Base-by-base conservation (phyloP, 179 eudicot species). In the Amaranthus tricolor region DNA sequence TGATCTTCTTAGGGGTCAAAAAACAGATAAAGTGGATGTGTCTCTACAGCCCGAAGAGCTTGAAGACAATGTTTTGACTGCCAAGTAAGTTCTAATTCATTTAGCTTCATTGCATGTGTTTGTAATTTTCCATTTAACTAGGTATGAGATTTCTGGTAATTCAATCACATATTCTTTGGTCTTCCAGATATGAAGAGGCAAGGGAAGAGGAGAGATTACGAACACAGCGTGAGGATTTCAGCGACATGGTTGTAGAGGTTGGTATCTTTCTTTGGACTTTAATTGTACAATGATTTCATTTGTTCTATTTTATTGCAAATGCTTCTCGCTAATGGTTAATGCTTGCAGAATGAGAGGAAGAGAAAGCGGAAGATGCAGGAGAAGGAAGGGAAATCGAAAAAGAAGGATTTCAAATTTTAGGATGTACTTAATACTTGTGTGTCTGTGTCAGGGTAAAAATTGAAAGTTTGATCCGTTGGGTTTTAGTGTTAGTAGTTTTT, bases 231-330 rank as follows among this genome's bases (percentile, higher is more conserved):
- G 97, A 93, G 79, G 96, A 89, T 78, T 92, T 92, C 89, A 92
- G 96, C 54, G 94, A 91, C 81, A 91, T 93, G 96, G 97, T 93
- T 74, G 94, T 94, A 13, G 92, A 91, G 94, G 97, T 92, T 72
- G 3, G 84, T 76, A 19, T 9, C 47, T 54, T 68, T 0, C 73
- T 43, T 62, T 1, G 21, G 50, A 43, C 21, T 9, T 40, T 10
- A 10, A n/a, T 19, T 51, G 43, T 5, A 6, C 68, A 0, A 17
- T 24, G 43, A 53, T 5, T 3, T 70, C 1, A 9, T 43, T 50
- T 17, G 19, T 66, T 43, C 45, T 52, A 19, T 15, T 24, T 17
- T 11, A 20, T 60, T 62, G 40, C 68, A 21, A 68, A 77, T 51
- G 4, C 31, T 14, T 17, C 47, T 48, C 2, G 24, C 7, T 58